phyloP scores from a whole-genome alignment of 2,329 filamentous ascomycete genomes.

The Onygenales sp. region DNA sequence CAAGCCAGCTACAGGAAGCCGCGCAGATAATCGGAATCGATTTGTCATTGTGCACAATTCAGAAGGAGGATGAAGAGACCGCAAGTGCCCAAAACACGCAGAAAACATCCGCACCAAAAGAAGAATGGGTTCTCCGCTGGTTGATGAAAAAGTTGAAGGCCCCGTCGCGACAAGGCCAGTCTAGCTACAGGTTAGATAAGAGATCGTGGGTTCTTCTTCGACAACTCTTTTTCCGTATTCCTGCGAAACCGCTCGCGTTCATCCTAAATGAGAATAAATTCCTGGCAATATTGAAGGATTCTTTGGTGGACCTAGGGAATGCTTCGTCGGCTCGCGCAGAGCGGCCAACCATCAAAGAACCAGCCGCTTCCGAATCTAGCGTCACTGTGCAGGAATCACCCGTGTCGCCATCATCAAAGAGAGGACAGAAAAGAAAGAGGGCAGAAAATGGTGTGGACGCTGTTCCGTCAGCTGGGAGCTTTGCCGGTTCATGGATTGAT shows the following conservation, averaged over 20 bases:
- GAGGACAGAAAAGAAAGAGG: conserved; percentile 32
- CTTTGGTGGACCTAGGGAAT: conserved; percentile 47
- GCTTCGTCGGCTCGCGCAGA: conserved; percentile 13
- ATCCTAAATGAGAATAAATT: conserved; percentile 64
- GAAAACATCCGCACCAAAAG: conserved; percentile 33
- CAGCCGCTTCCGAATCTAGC: conserved; percentile 26
- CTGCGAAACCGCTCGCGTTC: conserved; percentile 59
- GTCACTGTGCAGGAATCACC: conserved; percentile 23
- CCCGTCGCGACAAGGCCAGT: conserved; percentile 21
- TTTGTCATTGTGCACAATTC: conserved; percentile 20
- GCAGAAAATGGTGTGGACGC: conserved; percentile 13
- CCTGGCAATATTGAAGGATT: conserved; percentile 54
- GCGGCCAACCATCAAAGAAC: conserved; percentile 15
- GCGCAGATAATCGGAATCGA: conserved; percentile 34
- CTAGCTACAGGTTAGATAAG: conserved; percentile 34
- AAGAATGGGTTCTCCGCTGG: conserved; percentile 61
- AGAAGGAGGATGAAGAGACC: background rate
- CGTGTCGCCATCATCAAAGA: conserved; percentile 5
- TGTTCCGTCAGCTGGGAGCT: background rate
- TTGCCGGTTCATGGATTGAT: background rate
- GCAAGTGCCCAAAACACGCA: background rate
- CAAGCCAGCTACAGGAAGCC: conserved; percentile 32
- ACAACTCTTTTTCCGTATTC: conserved; percentile 60
- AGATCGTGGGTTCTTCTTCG: conserved; percentile 46
- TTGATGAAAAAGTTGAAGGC: conserved; percentile 50